These are phyloP conservation scores for Lichtheimia ramosa DNA, from an alignment of 371 early-diverging fungal genomes.

Conservation along the genomic window DNA sequence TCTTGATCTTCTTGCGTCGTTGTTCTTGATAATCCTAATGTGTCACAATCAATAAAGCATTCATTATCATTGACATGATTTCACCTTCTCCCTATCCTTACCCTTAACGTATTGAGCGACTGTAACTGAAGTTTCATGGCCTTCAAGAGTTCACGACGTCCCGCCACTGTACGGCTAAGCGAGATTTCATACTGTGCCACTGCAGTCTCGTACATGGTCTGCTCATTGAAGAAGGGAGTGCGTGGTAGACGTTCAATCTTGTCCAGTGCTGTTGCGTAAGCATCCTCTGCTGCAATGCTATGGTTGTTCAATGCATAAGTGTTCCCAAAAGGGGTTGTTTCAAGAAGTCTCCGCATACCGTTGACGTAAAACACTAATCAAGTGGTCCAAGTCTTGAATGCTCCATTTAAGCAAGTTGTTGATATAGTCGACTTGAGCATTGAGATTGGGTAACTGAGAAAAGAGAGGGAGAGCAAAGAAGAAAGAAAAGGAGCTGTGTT, in stretches of 20 bases:
- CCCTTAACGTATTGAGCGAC: constrained; percentile 11
- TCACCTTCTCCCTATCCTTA: not conserved
- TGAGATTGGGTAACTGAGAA: constrained; percentile 10
- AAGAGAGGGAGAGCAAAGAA: not conserved
- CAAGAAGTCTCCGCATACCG: constrained; percentile 7
- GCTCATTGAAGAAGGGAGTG: constrained; percentile 9
- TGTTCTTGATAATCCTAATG: constrained; percentile 11
- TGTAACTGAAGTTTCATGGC: constrained; percentile 11
- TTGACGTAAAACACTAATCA: constrained; percentile 10
- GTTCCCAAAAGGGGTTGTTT: too few relatives aligned
- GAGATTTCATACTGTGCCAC: constrained; percentile 10
- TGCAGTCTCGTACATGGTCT: constrained; percentile 7
- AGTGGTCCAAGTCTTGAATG: constrained; percentile 14
- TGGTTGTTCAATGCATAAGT: too few relatives aligned
- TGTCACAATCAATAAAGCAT: too few relatives aligned
- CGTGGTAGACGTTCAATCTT: constrained; percentile 4
- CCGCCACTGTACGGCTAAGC: constrained; percentile 1
- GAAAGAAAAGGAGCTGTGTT: too few relatives aligned
- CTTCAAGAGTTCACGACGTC: constrained; percentile 13
- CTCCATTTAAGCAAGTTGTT: constrained; percentile 18
- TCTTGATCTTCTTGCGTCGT: constrained; percentile 17
- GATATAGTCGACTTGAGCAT: constrained; percentile 16
- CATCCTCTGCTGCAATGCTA: constrained; percentile 13
- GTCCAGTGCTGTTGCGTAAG: constrained; percentile 8
- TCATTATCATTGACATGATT: too few relatives aligned